Evolutionary conservation across 345 rosid genomes (phyloP), one percentile per base, ranked within the genome.

Genomic region (Camelina hispida): DNA sequence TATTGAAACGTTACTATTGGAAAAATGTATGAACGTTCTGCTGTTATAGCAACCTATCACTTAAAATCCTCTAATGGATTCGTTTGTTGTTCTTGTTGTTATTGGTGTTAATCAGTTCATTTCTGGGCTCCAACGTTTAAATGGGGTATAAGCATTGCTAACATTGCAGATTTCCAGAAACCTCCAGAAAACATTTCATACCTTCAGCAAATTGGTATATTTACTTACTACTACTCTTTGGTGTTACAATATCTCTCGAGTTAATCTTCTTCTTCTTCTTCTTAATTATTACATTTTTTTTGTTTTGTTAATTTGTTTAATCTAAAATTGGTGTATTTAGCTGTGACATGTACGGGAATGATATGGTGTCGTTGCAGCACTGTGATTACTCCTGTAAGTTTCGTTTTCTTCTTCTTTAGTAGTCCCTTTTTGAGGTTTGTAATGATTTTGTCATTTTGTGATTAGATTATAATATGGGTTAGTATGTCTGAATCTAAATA

Each of bases 341-440:
- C 95, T 43, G 97, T 91, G 55, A 72, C 96, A 8, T 78, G 83
- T 74, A 89, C 93, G 55, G 93, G 96, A 68, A 28, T 92, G 47
- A 75, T 91, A 18, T 83, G 93, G 90, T 84, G 90, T 55, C 93
- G 92, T 71, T 89, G 87, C 83, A 87, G 96, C 79, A 87, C 86
- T 28, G 91, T 91, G 9, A 91, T 91, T 69, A 91, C 80, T 35
- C 94, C 90, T 10, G 96, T 91, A 78, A 87, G 94, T 79, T 74
- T 76, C n/a, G 0, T 34, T 61, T 59, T n/a, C 9, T 22, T 53
- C 17, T 56, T 66, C 6, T 9, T 43, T 74, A 1, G 12, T 44
- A 25, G 37, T 46, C 9, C 3, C 11, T 28, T 47, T 51, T 62
- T 35, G 3, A 22, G 5, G 37, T 62, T 53, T 72, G 6, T 43